Percentiles rank a stretch among this genome's conserved stretches.
These are phyloP conservation scores for Elsinoe ampelina DNA, from an alignment of 2,329 filamentous ascomycete genomes.

Conservation along the genomic window DNA sequence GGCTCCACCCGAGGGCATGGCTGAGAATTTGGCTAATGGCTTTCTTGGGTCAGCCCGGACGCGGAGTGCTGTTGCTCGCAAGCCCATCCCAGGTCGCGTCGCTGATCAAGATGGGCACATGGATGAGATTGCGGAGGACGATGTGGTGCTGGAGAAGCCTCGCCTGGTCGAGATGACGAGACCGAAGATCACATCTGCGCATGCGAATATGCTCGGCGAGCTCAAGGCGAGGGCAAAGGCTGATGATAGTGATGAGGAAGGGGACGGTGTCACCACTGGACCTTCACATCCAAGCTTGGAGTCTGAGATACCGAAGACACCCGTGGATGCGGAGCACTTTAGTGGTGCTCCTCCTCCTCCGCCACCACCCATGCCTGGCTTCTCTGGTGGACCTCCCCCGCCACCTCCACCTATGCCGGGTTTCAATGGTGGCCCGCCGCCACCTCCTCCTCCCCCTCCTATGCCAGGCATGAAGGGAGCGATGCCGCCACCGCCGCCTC, in stretches of 20 bases:
- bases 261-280: conserved; percentile 62
- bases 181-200: conserved; percentile 49
- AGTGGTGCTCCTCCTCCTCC: conserved; percentile 28
- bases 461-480: conserved; percentile 44
- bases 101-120: conserved; percentile 28
- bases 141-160: conserved; percentile 66
- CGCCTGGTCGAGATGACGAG: conserved; percentile 69
- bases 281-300: conserved; percentile 68
- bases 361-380: conserved; percentile 36
- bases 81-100: conserved; percentile 29
- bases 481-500: conserved; percentile 43
- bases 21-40: conserved; percentile 33
- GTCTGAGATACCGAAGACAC: conserved; percentile 58
- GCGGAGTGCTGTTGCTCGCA: conserved; percentile 32
- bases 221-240: conserved; percentile 68
- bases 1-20: conserved; percentile 32
- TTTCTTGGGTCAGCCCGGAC: conserved; percentile 24
- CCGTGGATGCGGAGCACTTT: conserved; percentile 47
- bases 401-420: conserved; percentile 34
- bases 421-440: conserved; percentile 30
- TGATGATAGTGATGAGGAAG: conserved; percentile 65
- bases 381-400: conserved; percentile 33
- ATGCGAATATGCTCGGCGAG: conserved; percentile 40
- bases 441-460: conserved; percentile 38
- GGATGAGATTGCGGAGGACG: conserved; percentile 49